A percentile compares a stretch with the other conserved stretches of the same genome.
Conservation (phyloP, 202 grass and related monocot species). For the Panicum virgatum region DNA sequence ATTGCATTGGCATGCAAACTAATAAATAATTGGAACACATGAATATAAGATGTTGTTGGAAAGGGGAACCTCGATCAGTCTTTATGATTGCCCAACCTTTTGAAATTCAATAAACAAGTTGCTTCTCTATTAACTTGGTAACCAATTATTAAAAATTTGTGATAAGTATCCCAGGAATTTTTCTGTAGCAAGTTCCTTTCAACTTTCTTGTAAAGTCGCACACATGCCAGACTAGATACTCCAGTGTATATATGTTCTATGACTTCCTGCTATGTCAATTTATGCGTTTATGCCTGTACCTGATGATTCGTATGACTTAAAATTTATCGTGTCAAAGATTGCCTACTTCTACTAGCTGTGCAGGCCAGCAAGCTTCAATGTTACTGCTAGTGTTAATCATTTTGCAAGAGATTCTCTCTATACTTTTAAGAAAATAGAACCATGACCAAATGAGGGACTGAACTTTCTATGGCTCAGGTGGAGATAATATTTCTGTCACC, state of each 20-base stretch:
- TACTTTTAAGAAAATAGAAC: constrained; percentile 16
- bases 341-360: neutral
- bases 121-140: constrained; percentile 16
- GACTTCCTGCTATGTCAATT: neutral
- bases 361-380: neutral
- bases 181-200: neutral
- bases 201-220: neutral
- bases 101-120: neutral
- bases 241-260: neutral
- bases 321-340: constrained; percentile 10
- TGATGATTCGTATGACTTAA: neutral
- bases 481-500: constrained; percentile 99
- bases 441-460: neutral
- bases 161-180: neutral
- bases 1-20: neutral
- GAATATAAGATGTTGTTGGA: neutral
- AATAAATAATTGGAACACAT: constrained; percentile 17
- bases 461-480: constrained; percentile 54
- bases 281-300: neutral
- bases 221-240: neutral
- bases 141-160: neutral
- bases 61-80: neutral
- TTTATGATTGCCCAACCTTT: constrained; percentile 13
- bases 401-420: neutral
- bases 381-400: constrained; percentile 13